These are phyloP conservation scores for Neoconidiobolus thromboides DNA, from an alignment of 371 early-diverging fungal genomes.

Conservation along the genomic window DNA sequence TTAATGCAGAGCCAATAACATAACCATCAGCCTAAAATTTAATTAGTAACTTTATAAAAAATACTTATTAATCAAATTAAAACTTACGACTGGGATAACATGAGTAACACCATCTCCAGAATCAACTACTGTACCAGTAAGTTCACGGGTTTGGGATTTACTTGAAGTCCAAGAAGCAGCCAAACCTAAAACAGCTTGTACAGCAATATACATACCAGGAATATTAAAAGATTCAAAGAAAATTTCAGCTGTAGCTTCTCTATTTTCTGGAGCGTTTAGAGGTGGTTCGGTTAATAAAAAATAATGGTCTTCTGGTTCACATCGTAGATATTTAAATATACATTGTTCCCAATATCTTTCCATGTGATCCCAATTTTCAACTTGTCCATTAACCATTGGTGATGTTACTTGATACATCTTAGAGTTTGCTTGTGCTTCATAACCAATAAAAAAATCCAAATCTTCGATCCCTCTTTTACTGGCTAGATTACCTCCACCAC, in stretches of 20 bases:
- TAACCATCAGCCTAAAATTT: slow-evolving; percentile 82
- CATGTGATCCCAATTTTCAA: slow-evolving; percentile 89
- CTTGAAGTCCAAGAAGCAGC: slow-evolving; percentile 77
- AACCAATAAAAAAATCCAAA: slow-evolving; percentile 91
- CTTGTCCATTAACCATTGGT: slow-evolving; percentile 78
- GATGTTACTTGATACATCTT: slow-evolving; percentile 69
- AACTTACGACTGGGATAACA: slow-evolving; percentile 85
- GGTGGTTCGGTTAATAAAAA: slow-evolving; percentile 90
- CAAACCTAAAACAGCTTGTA: slow-evolving; percentile 80
- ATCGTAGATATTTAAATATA: slow-evolving; percentile 89
- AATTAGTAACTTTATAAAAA: background rate
- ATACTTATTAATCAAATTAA: background rate
- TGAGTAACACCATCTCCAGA: slow-evolving; percentile 97
- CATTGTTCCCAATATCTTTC: slow-evolving; percentile 90
- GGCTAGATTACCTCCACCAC: slow-evolving; percentile 40
- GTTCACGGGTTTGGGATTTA: slow-evolving; percentile 51
- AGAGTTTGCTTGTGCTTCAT: slow-evolving; percentile 79
- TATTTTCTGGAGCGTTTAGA: slow-evolving; percentile 78
- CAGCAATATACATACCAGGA: slow-evolving; percentile 78
- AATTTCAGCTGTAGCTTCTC: slow-evolving; percentile 84
- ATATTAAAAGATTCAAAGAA: slow-evolving; percentile 85
- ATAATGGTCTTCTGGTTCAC: slow-evolving; percentile 95
- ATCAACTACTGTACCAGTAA: slow-evolving; percentile 95
- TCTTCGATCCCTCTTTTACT: slow-evolving; percentile 95
- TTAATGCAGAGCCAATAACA: slow-evolving; percentile 91